Evolutionary conservation across 306 rosid genomes (phyloP).

Genomic region (Fragaria nilgerrensis): DNA sequence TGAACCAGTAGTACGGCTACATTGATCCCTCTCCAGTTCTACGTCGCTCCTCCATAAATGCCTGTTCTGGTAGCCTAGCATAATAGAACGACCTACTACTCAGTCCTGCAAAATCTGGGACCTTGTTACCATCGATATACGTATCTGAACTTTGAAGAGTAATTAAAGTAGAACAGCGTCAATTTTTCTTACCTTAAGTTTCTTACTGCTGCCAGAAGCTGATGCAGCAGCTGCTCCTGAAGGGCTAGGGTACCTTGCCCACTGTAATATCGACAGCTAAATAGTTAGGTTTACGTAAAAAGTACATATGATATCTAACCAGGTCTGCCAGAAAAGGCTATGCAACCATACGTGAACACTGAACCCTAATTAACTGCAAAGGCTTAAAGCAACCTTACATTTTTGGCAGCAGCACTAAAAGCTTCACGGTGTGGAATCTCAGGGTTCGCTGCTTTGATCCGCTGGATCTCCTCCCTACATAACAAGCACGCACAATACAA

Average conservation of each 20-base stretch:
- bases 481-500: neutral
- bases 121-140: neutral
- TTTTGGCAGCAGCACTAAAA: constrained; percentile 93
- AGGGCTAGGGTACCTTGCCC: constrained; percentile 91
- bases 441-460: constrained; percentile 90
- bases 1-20: neutral
- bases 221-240: constrained; percentile 59
- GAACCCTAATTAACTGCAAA: constrained; percentile 3
- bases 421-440: constrained; percentile 98
- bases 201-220: constrained; percentile 42
- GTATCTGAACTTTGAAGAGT: neutral
- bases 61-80: neutral
- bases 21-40: neutral
- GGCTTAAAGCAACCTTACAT: constrained; percentile 32
- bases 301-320: neutral
- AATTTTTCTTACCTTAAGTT: constrained; percentile 24
- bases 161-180: neutral
- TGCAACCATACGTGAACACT: neutral
- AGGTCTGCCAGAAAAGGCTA: neutral
- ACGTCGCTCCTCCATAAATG: neutral
- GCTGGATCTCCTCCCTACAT: constrained; percentile 90
- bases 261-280: constrained; percentile 38
- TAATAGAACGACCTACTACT: neutral
- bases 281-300: constrained; percentile 1
- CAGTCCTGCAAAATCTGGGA: constrained; percentile 27